phyloP scores from a whole-genome alignment of 495 filamentous ascomycete species.

The Durotheca rogersii region DNA sequence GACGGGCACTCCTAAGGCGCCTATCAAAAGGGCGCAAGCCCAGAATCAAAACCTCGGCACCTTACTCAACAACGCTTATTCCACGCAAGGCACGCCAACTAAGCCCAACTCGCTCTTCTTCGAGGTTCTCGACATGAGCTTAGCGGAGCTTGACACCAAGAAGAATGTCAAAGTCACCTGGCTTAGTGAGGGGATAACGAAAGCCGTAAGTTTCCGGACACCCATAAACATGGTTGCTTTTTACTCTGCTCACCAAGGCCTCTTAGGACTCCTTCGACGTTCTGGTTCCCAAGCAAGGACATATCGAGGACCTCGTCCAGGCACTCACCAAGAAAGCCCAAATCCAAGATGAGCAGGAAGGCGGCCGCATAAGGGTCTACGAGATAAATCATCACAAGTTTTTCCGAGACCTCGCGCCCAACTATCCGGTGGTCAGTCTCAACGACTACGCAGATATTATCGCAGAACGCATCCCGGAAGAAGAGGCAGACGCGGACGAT shows the following conservation, averaged over 20 bases:
- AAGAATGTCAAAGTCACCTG: conserved; percentile 78
- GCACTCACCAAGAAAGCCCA: conserved; percentile 76
- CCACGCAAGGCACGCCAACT: conserved; percentile 60
- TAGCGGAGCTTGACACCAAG: conserved; percentile 90
- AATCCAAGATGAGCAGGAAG: conserved; percentile 68
- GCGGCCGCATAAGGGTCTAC: conserved; percentile 67
- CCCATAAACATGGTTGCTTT: background rate
- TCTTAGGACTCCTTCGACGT: conserved; percentile 70
- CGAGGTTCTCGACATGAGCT: conserved; percentile 88
- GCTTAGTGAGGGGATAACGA: conserved; percentile 85
- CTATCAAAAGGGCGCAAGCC: conserved; percentile 67
- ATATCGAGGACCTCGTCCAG: conserved; percentile 70
- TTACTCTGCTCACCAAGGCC: conserved; percentile 32
- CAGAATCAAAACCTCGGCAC: conserved; percentile 66
- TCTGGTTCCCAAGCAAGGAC: conserved; percentile 79
- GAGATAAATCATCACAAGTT: conserved; percentile 78
- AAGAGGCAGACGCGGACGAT: conserved; percentile 63
- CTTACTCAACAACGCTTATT: conserved; percentile 63
- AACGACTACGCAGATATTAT: conserved; percentile 84
- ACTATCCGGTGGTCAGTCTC: conserved; percentile 67
- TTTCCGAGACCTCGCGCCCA: conserved; percentile 66
- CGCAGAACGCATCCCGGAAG: conserved; percentile 77
- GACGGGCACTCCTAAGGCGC: conserved; percentile 68
- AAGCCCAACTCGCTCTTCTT: conserved; percentile 78
- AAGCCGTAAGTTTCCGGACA: conserved; percentile 64